Conservation (phyloP, 139 green algal species). For the Volvox africanus region DNA sequence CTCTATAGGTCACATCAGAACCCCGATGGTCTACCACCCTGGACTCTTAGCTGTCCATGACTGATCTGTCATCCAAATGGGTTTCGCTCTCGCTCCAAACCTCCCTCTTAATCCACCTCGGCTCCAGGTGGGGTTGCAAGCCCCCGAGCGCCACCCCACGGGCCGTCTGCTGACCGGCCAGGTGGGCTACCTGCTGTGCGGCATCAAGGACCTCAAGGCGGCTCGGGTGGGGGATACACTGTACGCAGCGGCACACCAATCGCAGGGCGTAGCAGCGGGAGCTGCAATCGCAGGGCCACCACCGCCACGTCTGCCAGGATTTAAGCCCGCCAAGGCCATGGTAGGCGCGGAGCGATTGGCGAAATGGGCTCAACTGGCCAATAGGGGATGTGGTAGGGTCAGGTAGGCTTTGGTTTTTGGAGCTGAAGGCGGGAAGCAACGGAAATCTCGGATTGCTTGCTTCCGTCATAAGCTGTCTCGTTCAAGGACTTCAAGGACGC, state of each 20-base stretch:
- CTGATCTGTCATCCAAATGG: too few species aligned
- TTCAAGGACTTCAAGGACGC: too few species aligned
- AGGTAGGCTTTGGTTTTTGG: too few species aligned
- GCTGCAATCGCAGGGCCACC: conserved; percentile 25
- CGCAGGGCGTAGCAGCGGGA: not conserved
- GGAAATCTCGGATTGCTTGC: too few species aligned
- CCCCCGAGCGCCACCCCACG: conserved; percentile 72
- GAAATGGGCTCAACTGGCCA: too few species aligned
- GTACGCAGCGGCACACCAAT: conserved; percentile 48
- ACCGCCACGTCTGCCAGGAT: conserved; percentile 69
- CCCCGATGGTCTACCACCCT: not conserved
- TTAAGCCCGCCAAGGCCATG: conserved; percentile 86
- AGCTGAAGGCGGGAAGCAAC: too few species aligned
- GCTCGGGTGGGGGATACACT: conserved; percentile 89
- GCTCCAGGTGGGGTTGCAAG: conserved; percentile 76
- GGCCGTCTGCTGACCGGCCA: conserved; percentile 77
- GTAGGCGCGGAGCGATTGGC: conserved; percentile 52
- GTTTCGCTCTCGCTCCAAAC: too few species aligned
- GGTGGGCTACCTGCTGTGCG: conserved; percentile 93
- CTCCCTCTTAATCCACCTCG: not conserved
- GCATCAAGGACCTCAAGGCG: conserved; percentile 78
- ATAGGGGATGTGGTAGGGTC: too few species aligned
- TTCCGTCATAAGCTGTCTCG: too few species aligned
- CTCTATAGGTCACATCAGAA: not conserved
- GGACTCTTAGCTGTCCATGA: too few species aligned